Conservation (phyloP, 1,139 yeast genomes). For the Lodderomyces pseudojiufengensis region DNA sequence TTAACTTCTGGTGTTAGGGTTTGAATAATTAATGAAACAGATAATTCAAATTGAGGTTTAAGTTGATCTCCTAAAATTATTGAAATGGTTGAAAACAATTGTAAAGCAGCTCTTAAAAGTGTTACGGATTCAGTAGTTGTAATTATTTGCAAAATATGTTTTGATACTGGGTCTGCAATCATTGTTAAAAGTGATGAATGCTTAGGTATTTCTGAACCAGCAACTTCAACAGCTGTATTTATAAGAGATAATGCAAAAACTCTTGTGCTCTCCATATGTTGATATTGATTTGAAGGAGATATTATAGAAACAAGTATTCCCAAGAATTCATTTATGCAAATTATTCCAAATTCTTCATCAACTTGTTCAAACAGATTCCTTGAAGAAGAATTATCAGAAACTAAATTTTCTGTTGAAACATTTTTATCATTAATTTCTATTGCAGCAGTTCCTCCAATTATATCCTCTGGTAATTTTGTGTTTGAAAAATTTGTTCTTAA, state of each 20-base stretch:
- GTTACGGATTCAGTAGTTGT: constrained; percentile 67
- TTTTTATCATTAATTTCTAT: neutral
- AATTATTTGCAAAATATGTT: constrained; percentile 75
- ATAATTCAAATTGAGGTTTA: constrained; percentile 65
- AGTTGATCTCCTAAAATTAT: constrained; percentile 55
- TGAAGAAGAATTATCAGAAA: constrained; percentile 1
- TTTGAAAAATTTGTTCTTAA: constrained; percentile 34
- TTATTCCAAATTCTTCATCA: constrained; percentile 61
- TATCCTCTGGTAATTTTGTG: constrained; percentile 37
- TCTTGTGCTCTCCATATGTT: constrained; percentile 83
- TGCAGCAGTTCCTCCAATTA: constrained; percentile 35
- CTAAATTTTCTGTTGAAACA: constrained; percentile 4
- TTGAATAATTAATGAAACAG: constrained; percentile 56
- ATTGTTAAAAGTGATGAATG: constrained; percentile 67
- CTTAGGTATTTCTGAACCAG: constrained; percentile 63
- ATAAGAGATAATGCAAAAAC: constrained; percentile 77
- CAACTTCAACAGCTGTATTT: constrained; percentile 75
- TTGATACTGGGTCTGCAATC: constrained; percentile 76
- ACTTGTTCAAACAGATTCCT: constrained; percentile 3
- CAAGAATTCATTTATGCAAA: constrained; percentile 64
- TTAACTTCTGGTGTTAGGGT: constrained; percentile 43
- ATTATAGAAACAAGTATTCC: constrained; percentile 79
- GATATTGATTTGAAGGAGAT: constrained; percentile 77
- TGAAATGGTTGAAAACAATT: constrained; percentile 66
- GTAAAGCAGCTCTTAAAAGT: constrained; percentile 70